Evolutionary conservation across 2,329 filamentous ascomycete species (phyloP).

Genomic region (Alternaria tenuissima): DNA sequence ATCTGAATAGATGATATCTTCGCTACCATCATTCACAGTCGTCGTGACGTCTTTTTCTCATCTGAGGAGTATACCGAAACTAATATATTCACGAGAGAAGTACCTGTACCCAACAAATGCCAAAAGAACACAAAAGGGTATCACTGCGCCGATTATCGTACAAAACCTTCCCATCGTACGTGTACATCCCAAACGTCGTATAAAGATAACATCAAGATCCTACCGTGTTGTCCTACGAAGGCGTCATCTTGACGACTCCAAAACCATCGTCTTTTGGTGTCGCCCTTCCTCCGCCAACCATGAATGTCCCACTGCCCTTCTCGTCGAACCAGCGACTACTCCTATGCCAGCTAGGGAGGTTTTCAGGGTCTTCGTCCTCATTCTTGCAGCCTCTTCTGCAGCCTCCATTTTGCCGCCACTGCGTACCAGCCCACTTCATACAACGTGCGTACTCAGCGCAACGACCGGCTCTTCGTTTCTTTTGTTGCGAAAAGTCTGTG

Average conservation of each 20-base stretch:
- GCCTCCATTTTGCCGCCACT: constrained; percentile 42
- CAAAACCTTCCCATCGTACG: not conserved
- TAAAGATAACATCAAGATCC: not conserved
- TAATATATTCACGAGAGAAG: no score
- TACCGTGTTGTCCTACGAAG: not conserved
- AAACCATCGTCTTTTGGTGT: constrained; percentile 12
- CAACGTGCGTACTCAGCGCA: constrained; percentile 47
- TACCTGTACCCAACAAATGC: no score
- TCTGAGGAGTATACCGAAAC: no score
- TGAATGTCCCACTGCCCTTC: constrained; percentile 38
- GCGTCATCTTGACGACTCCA: constrained; percentile 9
- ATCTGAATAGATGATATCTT: no score
- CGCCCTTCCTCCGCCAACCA: constrained; percentile 38
- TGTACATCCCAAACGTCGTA: not conserved
- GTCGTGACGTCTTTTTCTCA: no score
- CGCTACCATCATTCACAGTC: no score
- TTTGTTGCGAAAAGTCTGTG: constrained; percentile 29
- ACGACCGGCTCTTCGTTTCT: constrained; percentile 28
- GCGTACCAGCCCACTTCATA: constrained; percentile 45
- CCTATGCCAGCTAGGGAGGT: constrained; percentile 47
- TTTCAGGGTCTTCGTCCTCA: constrained; percentile 45
- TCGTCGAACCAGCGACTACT: constrained; percentile 44
- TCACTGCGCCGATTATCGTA: not conserved
- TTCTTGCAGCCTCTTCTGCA: constrained; percentile 44
- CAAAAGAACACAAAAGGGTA: not conserved